Percentiles rank a stretch among this genome's conserved stretches.
These are phyloP conservation scores for Sporobolomyces phaffii DNA, from an alignment of 768 basidiomycete species.

Conservation along the genomic window DNA sequence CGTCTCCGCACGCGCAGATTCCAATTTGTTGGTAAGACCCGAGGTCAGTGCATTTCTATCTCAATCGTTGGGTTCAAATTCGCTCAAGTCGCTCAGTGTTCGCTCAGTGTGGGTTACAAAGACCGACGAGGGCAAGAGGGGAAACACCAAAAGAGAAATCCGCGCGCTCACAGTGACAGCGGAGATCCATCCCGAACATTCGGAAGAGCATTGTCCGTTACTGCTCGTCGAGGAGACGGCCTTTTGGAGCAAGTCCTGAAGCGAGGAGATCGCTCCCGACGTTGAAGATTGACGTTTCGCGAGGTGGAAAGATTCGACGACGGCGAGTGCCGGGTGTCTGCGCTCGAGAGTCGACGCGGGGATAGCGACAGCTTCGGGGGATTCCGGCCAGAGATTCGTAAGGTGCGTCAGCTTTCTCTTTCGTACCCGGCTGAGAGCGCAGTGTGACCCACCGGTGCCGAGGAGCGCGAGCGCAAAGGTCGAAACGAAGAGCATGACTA, in stretches of 20 bases:
- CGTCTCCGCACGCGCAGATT: background rate
- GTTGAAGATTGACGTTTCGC: constrained; percentile 1
- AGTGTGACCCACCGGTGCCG: background rate
- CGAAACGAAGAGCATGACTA: background rate
- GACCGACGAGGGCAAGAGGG: no score
- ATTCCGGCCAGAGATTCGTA: no score
- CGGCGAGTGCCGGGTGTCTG: background rate
- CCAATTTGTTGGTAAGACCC: background rate
- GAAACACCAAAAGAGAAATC: background rate
- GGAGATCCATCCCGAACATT: background rate
- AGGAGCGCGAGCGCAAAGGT: background rate
- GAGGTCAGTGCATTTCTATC: background rate
- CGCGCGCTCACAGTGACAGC: background rate
- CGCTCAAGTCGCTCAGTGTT: no score
- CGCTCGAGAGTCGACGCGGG: background rate
- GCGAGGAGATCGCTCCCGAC: background rate
- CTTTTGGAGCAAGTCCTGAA: background rate
- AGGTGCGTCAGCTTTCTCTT: no score
- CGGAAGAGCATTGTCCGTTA: background rate
- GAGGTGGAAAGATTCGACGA: background rate
- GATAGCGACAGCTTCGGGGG: background rate
- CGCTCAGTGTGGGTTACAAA: no score
- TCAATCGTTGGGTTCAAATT: no score
- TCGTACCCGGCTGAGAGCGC: background rate
- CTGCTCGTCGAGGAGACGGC: background rate